A percentile compares a stretch with the other conserved stretches of the same genome.
Conservation (phyloP, 2,329 filamentous ascomycete species). For the Atkinsonella hypoxylon region DNA sequence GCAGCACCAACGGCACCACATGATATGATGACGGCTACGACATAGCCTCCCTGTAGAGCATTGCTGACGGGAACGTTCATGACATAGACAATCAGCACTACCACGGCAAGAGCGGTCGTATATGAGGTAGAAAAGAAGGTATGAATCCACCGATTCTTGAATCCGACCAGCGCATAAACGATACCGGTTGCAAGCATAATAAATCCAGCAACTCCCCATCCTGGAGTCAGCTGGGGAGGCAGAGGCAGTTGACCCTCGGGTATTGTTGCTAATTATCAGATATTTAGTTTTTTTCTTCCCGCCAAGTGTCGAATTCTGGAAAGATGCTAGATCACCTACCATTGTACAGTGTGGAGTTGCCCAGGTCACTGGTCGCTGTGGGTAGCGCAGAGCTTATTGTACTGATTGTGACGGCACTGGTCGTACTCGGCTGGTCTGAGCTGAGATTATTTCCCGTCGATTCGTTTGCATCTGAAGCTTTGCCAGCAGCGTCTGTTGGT, state of each 20-base stretch:
- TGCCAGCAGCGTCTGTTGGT: not conserved
- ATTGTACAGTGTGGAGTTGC: constrained; percentile 22
- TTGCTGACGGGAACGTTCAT: constrained; percentile 67
- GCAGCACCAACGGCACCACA: constrained; percentile 62
- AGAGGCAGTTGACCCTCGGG: constrained; percentile 52
- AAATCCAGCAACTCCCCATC: constrained; percentile 65
- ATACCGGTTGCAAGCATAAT: constrained; percentile 64
- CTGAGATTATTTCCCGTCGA: not conserved
- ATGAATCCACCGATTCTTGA: constrained; percentile 70
- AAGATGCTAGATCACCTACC: constrained; percentile 14
- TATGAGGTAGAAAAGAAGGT: constrained; percentile 72
- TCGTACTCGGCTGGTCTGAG: not conserved
- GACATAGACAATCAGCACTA: constrained; percentile 78
- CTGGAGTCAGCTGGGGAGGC: constrained; percentile 64
- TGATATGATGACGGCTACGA: constrained; percentile 64
- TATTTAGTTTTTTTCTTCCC: constrained; percentile 1
- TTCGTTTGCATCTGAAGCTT: not conserved
- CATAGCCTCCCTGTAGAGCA: constrained; percentile 73
- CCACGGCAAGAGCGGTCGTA: constrained; percentile 58
- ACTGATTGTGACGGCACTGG: not conserved
- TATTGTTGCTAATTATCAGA: constrained; percentile 28
- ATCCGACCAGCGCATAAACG: constrained; percentile 63
- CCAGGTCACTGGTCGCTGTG: constrained; percentile 9
- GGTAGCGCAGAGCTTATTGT: constrained; percentile 2
- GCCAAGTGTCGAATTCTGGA: not conserved